A percentile compares a stretch with the other conserved stretches of the same genome.
These are phyloP conservation scores for Cicer yamashitae DNA, from an alignment of 306 rosid genomes.

Conservation along the genomic window DNA sequence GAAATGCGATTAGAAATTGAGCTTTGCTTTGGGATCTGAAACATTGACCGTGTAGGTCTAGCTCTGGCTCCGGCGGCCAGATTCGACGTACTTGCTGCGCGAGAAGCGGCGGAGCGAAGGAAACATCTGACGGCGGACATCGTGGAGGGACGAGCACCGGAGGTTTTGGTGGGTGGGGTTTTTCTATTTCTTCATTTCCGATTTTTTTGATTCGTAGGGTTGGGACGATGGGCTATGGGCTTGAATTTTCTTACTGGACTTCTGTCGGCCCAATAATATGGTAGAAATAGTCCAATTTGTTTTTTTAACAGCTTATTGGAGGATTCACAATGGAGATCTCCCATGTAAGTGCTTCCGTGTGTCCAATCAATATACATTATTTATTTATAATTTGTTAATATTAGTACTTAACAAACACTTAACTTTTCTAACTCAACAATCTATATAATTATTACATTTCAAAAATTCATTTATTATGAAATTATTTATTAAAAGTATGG, in stretches of 20 bases:
- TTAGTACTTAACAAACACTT: too few relatives aligned
- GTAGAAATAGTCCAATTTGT: too few relatives aligned
- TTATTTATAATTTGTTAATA: too few relatives aligned
- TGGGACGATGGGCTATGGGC: slow-evolving; percentile 7
- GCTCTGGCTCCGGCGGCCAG: slow-evolving; percentile 56
- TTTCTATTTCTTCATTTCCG: slow-evolving; percentile 11
- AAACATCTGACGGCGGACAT: slow-evolving; percentile 90
- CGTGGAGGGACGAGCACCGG: background rate
- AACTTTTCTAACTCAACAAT: too few relatives aligned
- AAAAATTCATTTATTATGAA: too few relatives aligned
- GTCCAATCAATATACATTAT: too few relatives aligned
- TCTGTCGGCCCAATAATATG: background rate
- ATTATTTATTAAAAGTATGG: too few relatives aligned
- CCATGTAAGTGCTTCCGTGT: too few relatives aligned
- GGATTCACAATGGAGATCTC: too few relatives aligned
- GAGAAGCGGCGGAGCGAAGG: slow-evolving; percentile 67
- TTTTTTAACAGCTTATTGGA: too few relatives aligned
- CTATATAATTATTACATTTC: too few relatives aligned
- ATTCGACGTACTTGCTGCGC: slow-evolving; percentile 49
- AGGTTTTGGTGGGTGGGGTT: slow-evolving; percentile 43
- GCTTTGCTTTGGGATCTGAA: slow-evolving; percentile 62
- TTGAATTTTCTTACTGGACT: background rate
- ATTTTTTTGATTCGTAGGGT: background rate
- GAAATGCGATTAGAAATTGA: slow-evolving; percentile 62
- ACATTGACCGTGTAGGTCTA: slow-evolving; percentile 52